A percentile compares a stretch with the other conserved stretches of the same genome.
These are phyloP conservation scores for Modicella reniformis DNA, from an alignment of 371 early-diverging fungal genomes.

Conservation along the genomic window DNA sequence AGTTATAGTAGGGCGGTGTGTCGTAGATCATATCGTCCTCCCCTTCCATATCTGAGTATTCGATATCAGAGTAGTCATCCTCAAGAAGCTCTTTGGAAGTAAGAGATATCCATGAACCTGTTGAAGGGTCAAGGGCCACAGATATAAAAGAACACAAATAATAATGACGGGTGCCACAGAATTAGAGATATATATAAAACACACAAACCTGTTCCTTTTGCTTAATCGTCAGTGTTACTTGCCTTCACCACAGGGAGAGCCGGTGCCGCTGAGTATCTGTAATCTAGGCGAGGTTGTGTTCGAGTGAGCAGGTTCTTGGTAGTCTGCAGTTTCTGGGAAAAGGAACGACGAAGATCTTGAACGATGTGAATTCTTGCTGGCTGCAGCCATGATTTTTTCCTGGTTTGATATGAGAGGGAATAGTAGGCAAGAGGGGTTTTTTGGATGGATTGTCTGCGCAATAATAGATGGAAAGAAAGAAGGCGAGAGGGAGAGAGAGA, in stretches of 20 bases:
- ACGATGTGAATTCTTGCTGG: constrained; percentile 38
- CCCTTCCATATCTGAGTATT: constrained; percentile 55
- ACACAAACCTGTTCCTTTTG: background rate
- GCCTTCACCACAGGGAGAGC: constrained; percentile 53
- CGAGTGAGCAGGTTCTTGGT: constrained; percentile 40
- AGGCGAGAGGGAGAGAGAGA: background rate
- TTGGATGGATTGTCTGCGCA: background rate
- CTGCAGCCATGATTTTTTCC: constrained; percentile 10
- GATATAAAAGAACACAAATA: background rate
- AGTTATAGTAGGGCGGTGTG: constrained; percentile 47
- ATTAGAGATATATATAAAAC: background rate
- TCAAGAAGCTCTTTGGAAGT: constrained; percentile 46
- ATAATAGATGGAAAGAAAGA: background rate
- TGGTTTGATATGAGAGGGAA: background rate
- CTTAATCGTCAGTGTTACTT: constrained; percentile 7
- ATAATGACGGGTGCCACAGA: background rate
- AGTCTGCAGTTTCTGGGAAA: constrained; percentile 49
- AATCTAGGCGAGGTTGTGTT: constrained; percentile 40
- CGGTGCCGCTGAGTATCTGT: constrained; percentile 50
- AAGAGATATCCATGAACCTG: constrained; percentile 51
- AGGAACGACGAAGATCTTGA: constrained; percentile 40
- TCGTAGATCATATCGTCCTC: constrained; percentile 55
- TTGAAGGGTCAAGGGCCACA: constrained; percentile 2
- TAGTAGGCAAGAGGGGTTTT: background rate
- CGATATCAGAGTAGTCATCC: constrained; percentile 53